A percentile compares a stretch with the other conserved stretches of the same genome.
phyloP scores from a whole-genome alignment of 495 filamentous ascomycete species.

The Hypoxylon fragiforme region DNA sequence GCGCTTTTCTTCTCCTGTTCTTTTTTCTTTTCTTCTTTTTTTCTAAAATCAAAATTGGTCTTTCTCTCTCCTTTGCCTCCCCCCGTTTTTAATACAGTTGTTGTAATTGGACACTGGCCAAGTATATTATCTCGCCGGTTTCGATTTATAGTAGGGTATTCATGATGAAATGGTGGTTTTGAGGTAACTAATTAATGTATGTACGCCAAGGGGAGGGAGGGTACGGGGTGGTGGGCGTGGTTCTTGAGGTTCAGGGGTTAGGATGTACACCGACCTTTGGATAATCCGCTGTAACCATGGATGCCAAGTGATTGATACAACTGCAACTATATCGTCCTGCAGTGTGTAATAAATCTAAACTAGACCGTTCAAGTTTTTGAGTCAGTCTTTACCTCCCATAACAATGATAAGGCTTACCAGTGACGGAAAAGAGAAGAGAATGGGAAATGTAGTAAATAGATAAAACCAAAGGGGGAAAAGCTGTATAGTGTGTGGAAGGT shows the following conservation, averaged over 20 bases:
- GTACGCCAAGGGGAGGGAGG: constrained; percentile 16
- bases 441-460: neutral
- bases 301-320: constrained; percentile 25
- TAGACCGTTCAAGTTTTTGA: constrained; percentile 16
- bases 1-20: neutral
- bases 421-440: neutral
- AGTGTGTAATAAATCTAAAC: constrained; percentile 25
- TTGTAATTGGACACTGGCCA: too few relatives aligned
- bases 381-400: constrained; percentile 21
- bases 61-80: too few relatives aligned
- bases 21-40: neutral
- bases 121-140: too few relatives aligned
- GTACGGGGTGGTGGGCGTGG: constrained; percentile 12
- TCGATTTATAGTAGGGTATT: constrained; percentile 19
- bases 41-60: too few relatives aligned
- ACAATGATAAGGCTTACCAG: neutral
- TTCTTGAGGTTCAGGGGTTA: constrained; percentile 22
- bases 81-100: too few relatives aligned
- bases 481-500: neutral
- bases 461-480: constrained; percentile 2
- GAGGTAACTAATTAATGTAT: constrained; percentile 23
- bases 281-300: constrained; percentile 31
- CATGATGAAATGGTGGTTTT: constrained; percentile 9
- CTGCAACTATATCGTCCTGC: constrained; percentile 22
- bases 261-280: constrained; percentile 35